Evolutionary conservation across 768 basidiomycete species (phyloP).

Genomic region (Phanerochaete sordida): DNA sequence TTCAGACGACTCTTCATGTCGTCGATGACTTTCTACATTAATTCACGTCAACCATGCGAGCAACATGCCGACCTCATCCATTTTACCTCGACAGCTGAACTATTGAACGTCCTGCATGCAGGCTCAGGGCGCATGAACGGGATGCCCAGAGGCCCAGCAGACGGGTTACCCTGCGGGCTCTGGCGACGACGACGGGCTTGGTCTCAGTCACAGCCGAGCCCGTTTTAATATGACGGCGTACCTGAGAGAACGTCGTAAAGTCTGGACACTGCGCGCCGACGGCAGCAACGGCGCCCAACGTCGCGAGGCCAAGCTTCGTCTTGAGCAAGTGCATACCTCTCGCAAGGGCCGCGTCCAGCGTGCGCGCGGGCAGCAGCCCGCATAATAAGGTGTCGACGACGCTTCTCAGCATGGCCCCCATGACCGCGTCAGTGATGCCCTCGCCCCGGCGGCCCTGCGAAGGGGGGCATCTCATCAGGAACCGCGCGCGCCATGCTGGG

Average conservation of each 20-base stretch:
- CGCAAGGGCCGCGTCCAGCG: background rate
- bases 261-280: constrained; percentile 49
- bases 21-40: constrained; percentile 58
- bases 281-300: constrained; percentile 20
- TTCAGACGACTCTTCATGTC: constrained; percentile 71
- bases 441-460: background rate
- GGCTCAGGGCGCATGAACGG: constrained; percentile 73
- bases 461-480: background rate
- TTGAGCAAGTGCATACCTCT: background rate
- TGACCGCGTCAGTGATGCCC: background rate
- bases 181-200: constrained; percentile 21
- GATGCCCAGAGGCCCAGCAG: constrained; percentile 55
- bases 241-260: constrained; percentile 59
- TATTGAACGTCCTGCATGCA: constrained; percentile 73
- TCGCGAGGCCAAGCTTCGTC: constrained; percentile 22
- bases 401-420: background rate
- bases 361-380: background rate
- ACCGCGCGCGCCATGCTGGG: background rate
- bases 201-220: background rate
- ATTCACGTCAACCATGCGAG: background rate
- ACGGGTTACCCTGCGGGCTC: constrained; percentile 58
- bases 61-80: too few species aligned
- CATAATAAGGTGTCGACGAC: background rate
- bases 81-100: constrained; percentile 70
- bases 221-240: constrained; percentile 8